phyloP scores from a whole-genome alignment of 2,329 filamentous ascomycete species.

The Fusarium penzigii region DNA sequence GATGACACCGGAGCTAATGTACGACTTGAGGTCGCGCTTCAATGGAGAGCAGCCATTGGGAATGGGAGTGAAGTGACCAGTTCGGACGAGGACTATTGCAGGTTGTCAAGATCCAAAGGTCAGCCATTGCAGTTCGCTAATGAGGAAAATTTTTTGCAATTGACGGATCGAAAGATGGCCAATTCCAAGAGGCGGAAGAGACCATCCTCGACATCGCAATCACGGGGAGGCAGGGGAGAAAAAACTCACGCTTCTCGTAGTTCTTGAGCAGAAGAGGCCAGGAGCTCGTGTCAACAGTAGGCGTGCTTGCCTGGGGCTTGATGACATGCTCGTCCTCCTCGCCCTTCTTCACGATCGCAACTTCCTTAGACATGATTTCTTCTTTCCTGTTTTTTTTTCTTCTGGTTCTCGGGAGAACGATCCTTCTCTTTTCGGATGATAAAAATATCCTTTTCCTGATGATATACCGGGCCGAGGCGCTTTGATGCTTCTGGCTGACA shows the following conservation, averaged over 20 bases:
- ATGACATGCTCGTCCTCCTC: constrained; percentile 78
- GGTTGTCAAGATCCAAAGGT: constrained; percentile 19
- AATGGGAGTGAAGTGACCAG: constrained; percentile 95
- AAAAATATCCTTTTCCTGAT: constrained; percentile 18
- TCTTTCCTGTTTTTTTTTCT: constrained; percentile 6
- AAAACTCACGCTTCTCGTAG: constrained; percentile 80
- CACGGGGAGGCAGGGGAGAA: not conserved
- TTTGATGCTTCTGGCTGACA: constrained; percentile 25
- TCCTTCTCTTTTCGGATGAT: not conserved
- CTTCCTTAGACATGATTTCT: constrained; percentile 49
- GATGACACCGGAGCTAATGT: constrained; percentile 96
- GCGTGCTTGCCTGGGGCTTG: constrained; percentile 84
- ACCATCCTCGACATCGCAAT: not conserved
- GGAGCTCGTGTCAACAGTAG: constrained; percentile 79
- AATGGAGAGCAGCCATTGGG: constrained; percentile 88
- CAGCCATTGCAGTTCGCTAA: constrained; percentile 11
- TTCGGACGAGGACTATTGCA: constrained; percentile 80
- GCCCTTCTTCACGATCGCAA: constrained; percentile 33
- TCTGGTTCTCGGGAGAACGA: not conserved
- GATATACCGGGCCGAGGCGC: constrained; percentile 32
- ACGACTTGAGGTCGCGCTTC: constrained; percentile 94
- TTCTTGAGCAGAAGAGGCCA: constrained; percentile 96
- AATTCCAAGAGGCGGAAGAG: not conserved
- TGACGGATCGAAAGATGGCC: constrained; percentile 2
- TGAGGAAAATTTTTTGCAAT: constrained; percentile 3